Percentiles rank a stretch among this genome's conserved stretches.
phyloP scores from a whole-genome alignment of 768 basidiomycete species.

The Auricularia auricula-judae region DNA sequence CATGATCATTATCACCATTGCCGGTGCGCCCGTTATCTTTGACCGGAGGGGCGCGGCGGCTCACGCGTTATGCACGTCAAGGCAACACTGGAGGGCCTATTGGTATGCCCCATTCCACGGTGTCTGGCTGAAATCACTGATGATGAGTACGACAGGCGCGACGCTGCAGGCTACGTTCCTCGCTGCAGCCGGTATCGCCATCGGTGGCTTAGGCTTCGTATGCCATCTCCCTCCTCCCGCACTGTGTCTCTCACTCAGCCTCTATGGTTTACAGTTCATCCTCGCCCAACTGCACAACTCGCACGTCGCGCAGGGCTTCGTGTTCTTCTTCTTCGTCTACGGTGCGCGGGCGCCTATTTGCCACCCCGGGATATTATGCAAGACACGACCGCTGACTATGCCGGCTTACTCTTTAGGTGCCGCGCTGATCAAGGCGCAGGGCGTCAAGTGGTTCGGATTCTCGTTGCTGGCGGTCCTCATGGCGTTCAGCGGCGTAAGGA shows the following conservation, averaged over 20 bases:
- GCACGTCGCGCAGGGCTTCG: slow-evolving; percentile 19
- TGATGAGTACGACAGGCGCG: slow-evolving; percentile 3
- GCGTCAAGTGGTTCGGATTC: slow-evolving; percentile 16
- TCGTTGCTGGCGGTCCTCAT: slow-evolving; percentile 18
- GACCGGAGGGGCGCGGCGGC: slow-evolving; percentile 4
- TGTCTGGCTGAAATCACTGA: background rate
- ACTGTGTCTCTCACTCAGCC: background rate
- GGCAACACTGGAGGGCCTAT: background rate
- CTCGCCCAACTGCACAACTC: slow-evolving; percentile 16
- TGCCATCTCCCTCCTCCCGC: background rate
- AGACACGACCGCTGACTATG: background rate
- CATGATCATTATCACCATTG: slow-evolving; percentile 16
- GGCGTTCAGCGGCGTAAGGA: slow-evolving; percentile 13
- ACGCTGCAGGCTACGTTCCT: slow-evolving; percentile 11
- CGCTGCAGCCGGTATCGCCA: slow-evolving; percentile 10
- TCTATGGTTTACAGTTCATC: slow-evolving; percentile 6
- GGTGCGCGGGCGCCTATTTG: slow-evolving; percentile 3
- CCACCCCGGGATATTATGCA: background rate
- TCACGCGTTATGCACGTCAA: background rate
- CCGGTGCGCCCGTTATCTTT: slow-evolving; percentile 14
- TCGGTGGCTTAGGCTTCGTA: slow-evolving; percentile 17
- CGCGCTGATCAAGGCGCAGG: slow-evolving; percentile 17
- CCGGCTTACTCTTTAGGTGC: slow-evolving; percentile 6
- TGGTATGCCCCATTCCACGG: slow-evolving; percentile 2
- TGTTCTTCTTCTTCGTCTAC: slow-evolving; percentile 19